Conservation (phyloP, 805 yeast genomes). For the Saturnispora hagleri region DNA sequence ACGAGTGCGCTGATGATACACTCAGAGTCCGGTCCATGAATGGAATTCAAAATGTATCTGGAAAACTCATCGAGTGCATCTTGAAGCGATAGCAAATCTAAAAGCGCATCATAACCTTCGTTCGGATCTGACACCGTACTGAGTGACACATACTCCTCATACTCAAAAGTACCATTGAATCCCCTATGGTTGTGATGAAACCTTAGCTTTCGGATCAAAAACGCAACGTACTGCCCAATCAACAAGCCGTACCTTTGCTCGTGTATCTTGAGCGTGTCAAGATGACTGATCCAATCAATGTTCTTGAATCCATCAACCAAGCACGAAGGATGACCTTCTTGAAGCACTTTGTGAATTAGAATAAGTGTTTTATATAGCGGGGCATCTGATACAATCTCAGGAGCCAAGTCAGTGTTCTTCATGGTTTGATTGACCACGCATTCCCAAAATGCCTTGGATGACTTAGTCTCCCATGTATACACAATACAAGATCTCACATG, state of each 20-base stretch:
- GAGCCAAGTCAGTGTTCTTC: conserved; percentile 40
- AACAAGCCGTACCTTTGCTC: conserved; percentile 55
- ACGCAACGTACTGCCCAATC: conserved; percentile 67
- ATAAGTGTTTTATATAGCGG: conserved; percentile 82
- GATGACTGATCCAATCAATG: conserved; percentile 65
- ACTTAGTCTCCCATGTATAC: conserved; percentile 91
- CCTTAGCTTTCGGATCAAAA: conserved; percentile 60
- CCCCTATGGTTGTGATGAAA: conserved; percentile 82
- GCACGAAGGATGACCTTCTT: conserved; percentile 91
- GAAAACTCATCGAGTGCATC: conserved; percentile 76
- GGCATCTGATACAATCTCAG: conserved; percentile 35
- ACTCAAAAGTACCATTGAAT: conserved; percentile 92
- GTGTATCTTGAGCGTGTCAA: conserved; percentile 48
- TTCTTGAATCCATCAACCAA: conserved; percentile 73
- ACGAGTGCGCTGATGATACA: conserved; percentile 81
- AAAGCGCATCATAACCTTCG: conserved; percentile 85
- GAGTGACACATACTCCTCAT: conserved; percentile 86
- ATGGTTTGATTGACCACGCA: conserved; percentile 71
- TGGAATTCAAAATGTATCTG: conserved; percentile 58
- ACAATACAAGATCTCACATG: conserved; percentile 95
- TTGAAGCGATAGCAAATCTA: conserved; percentile 79
- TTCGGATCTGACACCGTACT: conserved; percentile 87
- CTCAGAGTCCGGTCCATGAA: conserved; percentile 48
- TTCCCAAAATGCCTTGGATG: conserved; percentile 78
- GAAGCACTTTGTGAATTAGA: conserved; percentile 83